Conservation (phyloP, 495 filamentous ascomycete genomes). For the Podospora pseudoanserina region DNA sequence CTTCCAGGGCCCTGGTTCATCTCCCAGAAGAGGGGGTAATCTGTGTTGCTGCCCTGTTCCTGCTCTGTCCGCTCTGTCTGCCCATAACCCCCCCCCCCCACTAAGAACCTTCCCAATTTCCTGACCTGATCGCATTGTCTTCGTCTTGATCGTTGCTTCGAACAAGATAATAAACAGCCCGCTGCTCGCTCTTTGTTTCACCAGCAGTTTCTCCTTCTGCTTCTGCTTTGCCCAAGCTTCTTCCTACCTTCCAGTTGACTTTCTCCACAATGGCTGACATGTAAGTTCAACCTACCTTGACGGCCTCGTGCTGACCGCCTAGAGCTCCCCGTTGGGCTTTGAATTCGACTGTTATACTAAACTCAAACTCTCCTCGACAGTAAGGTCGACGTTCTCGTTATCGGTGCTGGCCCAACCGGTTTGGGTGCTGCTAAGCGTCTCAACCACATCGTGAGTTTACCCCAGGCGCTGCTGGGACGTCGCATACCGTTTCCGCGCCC, state of each 20-base stretch:
- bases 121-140: background rate
- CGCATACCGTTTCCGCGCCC: slow-evolving; percentile 3
- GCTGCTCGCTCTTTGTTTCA: background rate
- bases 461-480: slow-evolving; percentile 6
- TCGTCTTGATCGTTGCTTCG: background rate
- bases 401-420: slow-evolving; percentile 96
- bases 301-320: background rate
- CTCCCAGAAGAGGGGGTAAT: slow-evolving; percentile 2
- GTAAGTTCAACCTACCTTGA: slow-evolving; percentile 20
- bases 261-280: slow-evolving; percentile 35
- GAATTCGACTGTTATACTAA: slow-evolving; percentile 19
- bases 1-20: slow-evolving; percentile 7
- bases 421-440: slow-evolving; percentile 96
- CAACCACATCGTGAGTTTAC: slow-evolving; percentile 78
- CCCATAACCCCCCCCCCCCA: background rate
- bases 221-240: slow-evolving; percentile 1
- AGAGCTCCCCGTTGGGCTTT: background rate
- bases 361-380: slow-evolving; percentile 39
- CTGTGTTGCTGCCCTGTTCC: slow-evolving; percentile 12
- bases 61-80: background rate
- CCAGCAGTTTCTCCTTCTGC: slow-evolving; percentile 1
- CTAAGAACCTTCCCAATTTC: background rate
- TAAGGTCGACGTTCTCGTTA: slow-evolving; percentile 94
- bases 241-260: slow-evolving; percentile 1
- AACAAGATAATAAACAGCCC: background rate